A percentile compares a stretch with the other conserved stretches of the same genome.
Conservation (phyloP, 257 asterid genomes). For the Thymus mandschuricus region DNA sequence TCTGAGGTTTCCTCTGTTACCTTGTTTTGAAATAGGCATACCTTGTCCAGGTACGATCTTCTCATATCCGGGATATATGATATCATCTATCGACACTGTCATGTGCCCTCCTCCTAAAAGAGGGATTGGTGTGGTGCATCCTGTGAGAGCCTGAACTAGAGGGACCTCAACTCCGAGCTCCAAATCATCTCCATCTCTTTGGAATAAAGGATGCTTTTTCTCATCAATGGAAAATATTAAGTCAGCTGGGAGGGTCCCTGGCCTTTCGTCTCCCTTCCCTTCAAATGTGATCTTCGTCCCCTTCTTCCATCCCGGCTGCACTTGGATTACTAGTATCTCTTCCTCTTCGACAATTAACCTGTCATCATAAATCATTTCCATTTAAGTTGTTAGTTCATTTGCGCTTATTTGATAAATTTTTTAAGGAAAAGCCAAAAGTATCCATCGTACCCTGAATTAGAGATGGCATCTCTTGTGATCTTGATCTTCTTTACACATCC, state of each 20-base stretch:
- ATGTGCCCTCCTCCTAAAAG: slow-evolving; percentile 72
- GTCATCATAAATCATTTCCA: neutral
- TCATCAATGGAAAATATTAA: slow-evolving; percentile 74
- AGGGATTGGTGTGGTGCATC: slow-evolving; percentile 68
- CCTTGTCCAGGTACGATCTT: slow-evolving; percentile 78
- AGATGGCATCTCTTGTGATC: slow-evolving; percentile 80
- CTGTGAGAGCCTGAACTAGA: slow-evolving; percentile 82
- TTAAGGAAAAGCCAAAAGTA: neutral
- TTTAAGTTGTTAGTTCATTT: no score
- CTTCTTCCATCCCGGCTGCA: slow-evolving; percentile 89
- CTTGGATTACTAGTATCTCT: slow-evolving; percentile 65
- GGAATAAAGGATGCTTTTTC: slow-evolving; percentile 63
- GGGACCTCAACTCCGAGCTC: slow-evolving; percentile 90
- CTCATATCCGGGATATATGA: slow-evolving; percentile 80
- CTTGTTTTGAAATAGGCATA: slow-evolving; percentile 63
- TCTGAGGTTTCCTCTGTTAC: slow-evolving; percentile 69
- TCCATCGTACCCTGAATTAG: slow-evolving; percentile 64
- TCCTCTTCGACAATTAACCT: slow-evolving; percentile 21
- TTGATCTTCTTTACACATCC: slow-evolving; percentile 80
- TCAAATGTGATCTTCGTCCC: slow-evolving; percentile 93
- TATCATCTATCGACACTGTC: slow-evolving; percentile 53
- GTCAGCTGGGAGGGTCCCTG: slow-evolving; percentile 68
- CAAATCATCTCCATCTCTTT: slow-evolving; percentile 70
- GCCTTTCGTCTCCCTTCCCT: slow-evolving; percentile 45
- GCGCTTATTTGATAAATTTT: no score